Evolutionary conservation across 2,329 filamentous ascomycete genomes (phyloP).

Genomic region (Aspergillus viridinutans): DNA sequence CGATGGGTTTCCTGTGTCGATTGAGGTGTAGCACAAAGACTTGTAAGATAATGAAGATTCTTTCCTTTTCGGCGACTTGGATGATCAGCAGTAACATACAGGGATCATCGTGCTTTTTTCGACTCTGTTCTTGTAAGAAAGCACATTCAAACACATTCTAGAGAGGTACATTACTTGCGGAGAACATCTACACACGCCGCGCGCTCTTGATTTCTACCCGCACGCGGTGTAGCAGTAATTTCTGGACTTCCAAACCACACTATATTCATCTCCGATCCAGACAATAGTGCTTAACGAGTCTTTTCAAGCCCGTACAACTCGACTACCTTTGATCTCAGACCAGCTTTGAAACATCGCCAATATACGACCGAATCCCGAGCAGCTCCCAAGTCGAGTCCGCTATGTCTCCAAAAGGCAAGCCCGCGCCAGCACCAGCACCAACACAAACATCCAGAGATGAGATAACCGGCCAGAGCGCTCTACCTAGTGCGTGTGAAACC

Average conservation of each 20-base stretch:
- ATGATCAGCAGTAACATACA: not conserved
- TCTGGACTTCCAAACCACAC: not conserved
- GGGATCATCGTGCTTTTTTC: not conserved
- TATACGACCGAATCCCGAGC: not conserved
- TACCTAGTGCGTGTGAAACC: conserved; percentile 64
- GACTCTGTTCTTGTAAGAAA: not conserved
- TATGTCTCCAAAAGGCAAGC: conserved; percentile 82
- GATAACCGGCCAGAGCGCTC: conserved; percentile 75
- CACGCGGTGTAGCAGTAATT: not conserved
- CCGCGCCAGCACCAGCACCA: conserved; percentile 60
- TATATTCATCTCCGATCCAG: not conserved
- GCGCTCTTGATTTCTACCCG: not conserved
- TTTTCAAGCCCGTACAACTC: not conserved
- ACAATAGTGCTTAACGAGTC: not conserved
- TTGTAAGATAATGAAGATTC: not conserved
- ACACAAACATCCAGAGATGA: conserved; percentile 60
- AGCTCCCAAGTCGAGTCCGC: conserved; percentile 6
- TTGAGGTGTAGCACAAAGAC: not conserved
- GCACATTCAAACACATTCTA: not conserved
- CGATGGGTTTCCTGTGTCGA: not conserved
- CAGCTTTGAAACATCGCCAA: not conserved
- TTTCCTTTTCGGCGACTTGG: not conserved
- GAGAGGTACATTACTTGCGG: not conserved
- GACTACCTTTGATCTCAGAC: not conserved
- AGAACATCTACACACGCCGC: not conserved